Conservation (phyloP, 2,329 filamentous ascomycete species). For the Aaosphaeria arxii region DNA sequence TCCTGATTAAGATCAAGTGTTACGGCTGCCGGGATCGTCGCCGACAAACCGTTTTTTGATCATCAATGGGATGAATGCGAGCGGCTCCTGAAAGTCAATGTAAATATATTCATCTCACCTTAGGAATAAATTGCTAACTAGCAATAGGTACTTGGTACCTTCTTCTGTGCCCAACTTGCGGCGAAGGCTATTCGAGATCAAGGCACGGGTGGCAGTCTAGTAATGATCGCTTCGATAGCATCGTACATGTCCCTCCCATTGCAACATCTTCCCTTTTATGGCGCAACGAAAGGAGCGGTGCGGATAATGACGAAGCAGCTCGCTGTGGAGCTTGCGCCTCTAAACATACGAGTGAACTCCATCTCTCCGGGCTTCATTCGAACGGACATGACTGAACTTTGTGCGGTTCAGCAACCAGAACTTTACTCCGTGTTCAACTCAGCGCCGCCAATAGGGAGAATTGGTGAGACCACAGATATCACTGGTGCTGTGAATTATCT, state of each 20-base stretch:
- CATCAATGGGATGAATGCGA: no score
- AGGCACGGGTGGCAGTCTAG: slow-evolving; percentile 38
- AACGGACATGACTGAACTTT: slow-evolving; percentile 30
- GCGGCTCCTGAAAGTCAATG: no score
- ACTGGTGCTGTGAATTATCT: slow-evolving; percentile 44
- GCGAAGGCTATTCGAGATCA: slow-evolving; percentile 43
- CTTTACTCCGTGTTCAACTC: slow-evolving; percentile 10
- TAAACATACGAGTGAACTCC: slow-evolving; percentile 29
- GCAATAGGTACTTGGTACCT: slow-evolving; percentile 40
- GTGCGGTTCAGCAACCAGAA: slow-evolving; percentile 1
- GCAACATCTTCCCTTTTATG: slow-evolving; percentile 43
- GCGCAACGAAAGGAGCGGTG: slow-evolving; percentile 44
- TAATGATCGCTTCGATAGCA: slow-evolving; percentile 40
- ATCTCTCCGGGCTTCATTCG: slow-evolving; percentile 34
- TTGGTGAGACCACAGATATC: slow-evolving; percentile 44
- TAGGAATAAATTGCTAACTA: neutral
- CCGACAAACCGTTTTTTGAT: no score
- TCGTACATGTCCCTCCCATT: slow-evolving; percentile 37
- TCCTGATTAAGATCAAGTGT: no score
- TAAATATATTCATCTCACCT: neutral
- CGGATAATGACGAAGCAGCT: slow-evolving; percentile 40
- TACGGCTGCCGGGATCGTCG: no score
- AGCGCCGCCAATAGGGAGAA: slow-evolving; percentile 36
- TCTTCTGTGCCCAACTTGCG: slow-evolving; percentile 41
- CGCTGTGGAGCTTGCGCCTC: slow-evolving; percentile 30